Conservation (phyloP, 2,329 filamentous ascomycete genomes). For the Colletotrichum shisoi region DNA sequence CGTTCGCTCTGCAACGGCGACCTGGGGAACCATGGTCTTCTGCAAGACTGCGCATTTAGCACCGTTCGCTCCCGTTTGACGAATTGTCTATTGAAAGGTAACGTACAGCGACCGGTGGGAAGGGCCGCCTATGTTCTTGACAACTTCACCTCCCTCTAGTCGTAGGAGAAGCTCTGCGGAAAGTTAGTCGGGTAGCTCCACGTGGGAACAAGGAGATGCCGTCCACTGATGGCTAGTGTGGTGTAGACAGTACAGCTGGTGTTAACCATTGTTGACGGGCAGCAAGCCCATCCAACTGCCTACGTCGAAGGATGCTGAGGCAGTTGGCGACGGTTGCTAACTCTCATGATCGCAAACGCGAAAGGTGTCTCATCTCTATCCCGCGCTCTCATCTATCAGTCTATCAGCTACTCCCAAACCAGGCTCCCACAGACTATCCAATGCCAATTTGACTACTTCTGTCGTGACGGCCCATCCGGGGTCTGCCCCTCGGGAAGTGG, state of each 20-base stretch:
- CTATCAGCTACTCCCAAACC: background rate
- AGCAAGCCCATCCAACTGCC: constrained; percentile 7
- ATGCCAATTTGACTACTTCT: constrained; percentile 4
- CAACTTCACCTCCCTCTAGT: background rate
- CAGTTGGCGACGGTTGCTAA: background rate
- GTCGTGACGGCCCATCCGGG: constrained; percentile 10
- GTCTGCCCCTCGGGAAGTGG: background rate
- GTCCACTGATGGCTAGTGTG: constrained; percentile 13
- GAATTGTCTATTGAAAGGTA: constrained; percentile 1
- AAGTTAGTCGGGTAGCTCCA: constrained; percentile 26
- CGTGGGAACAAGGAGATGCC: constrained; percentile 36
- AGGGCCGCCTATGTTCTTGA: background rate
- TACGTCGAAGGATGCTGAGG: background rate
- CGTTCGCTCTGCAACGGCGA: constrained; percentile 23
- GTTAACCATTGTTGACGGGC: background rate
- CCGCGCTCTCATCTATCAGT: constrained; percentile 8
- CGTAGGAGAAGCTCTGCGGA: constrained; percentile 16
- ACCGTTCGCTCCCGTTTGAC: background rate
- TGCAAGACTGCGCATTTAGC: background rate
- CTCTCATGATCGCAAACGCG: background rate
- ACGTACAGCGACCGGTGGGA: background rate
- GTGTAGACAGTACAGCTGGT: background rate
- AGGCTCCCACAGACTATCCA: constrained; percentile 2
- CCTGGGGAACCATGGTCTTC: background rate
- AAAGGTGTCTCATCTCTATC: constrained; percentile 29